A percentile compares a stretch with the other conserved stretches of the same genome.
Evolutionary conservation across 2,329 filamentous ascomycete genomes (phyloP).

Genomic region (Cladosporium sp.): DNA sequence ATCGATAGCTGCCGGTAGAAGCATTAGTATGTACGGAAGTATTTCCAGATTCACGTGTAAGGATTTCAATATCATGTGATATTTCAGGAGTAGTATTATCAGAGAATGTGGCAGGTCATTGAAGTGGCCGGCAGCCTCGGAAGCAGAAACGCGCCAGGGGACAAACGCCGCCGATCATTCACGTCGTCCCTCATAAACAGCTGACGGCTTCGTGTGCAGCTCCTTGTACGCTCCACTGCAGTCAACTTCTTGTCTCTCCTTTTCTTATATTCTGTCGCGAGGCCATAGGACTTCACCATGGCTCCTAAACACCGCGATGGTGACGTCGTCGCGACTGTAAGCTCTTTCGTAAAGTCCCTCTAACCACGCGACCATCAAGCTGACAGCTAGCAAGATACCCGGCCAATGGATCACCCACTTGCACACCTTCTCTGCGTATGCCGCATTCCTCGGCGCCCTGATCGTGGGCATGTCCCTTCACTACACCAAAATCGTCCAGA

Average conservation of each 20-base stretch:
- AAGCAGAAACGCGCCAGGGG: background rate
- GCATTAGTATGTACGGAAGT: no score
- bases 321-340: constrained; percentile 58
- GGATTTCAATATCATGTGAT: no score
- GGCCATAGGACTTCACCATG: constrained; percentile 37
- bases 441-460: constrained; percentile 81
- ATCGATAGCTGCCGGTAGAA: no score
- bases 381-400: constrained; percentile 51
- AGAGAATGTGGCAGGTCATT: background rate
- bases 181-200: background rate
- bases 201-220: background rate
- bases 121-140: background rate
- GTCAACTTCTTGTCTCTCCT: constrained; percentile 2
- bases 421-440: constrained; percentile 80
- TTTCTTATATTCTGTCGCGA: background rate
- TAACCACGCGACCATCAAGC: constrained; percentile 1
- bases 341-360: constrained; percentile 22
- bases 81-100: background rate
- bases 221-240: background rate
- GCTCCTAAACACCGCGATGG: constrained; percentile 59
- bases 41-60: no score
- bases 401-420: constrained; percentile 87
- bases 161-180: background rate
- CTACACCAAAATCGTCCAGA: constrained; percentile 95
- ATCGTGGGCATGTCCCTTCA: constrained; percentile 74